Evolutionary conservation across 257 asterid genomes (phyloP).

Genomic region (Primulina tabacum): DNA sequence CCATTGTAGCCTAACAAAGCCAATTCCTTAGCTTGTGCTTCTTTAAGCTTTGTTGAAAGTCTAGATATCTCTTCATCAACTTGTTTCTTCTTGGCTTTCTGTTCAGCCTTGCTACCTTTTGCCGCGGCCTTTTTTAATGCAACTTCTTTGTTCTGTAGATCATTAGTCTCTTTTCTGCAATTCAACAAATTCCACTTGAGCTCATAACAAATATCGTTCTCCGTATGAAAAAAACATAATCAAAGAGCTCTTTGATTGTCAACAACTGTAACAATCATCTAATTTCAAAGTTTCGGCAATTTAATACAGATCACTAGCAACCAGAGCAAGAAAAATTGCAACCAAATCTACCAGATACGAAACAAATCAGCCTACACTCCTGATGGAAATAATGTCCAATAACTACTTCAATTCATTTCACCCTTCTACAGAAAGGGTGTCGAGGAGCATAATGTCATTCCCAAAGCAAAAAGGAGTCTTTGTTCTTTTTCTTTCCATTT

Average conservation of each 20-base stretch:
- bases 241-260: not conserved
- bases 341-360: not conserved
- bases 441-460: not conserved
- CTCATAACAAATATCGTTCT: constrained; percentile 11
- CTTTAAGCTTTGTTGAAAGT: constrained; percentile 67
- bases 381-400: not conserved
- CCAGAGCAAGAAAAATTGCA: not conserved
- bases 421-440: not conserved
- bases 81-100: constrained; percentile 94
- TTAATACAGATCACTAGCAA: not conserved
- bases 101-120: constrained; percentile 97
- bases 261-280: not conserved
- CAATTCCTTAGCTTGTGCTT: constrained; percentile 67
- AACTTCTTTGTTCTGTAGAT: constrained; percentile 78
- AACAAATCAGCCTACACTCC: not conserved
- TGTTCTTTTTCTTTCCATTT: not conserved
- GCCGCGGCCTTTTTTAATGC: constrained; percentile 87
- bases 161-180: constrained; percentile 79
- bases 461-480: not conserved
- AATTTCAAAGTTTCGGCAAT: not conserved
- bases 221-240: not conserved
- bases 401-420: not conserved
- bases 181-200: constrained; percentile 5
- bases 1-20: constrained; percentile 64
- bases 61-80: constrained; percentile 82